phyloP scores from a whole-genome alignment of 2,329 filamentous ascomycete genomes.

The Cladosporium velox region DNA sequence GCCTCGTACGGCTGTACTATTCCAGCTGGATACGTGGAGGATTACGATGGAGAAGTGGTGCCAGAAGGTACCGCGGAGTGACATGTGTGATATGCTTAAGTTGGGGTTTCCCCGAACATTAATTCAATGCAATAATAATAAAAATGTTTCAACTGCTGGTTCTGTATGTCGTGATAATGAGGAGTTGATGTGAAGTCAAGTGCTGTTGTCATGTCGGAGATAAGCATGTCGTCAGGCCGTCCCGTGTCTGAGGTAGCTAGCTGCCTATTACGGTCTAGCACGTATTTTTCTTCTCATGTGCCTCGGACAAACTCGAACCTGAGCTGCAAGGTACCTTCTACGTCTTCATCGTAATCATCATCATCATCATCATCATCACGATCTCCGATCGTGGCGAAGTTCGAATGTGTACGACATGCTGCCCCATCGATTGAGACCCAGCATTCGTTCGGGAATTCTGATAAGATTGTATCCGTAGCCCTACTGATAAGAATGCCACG shows the following conservation, averaged over 20 bases:
- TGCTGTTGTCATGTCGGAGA: not conserved
- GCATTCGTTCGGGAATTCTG: not conserved
- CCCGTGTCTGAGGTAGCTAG: not conserved
- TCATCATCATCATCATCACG: not conserved
- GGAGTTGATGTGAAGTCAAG: not conserved
- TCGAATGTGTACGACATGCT: not conserved
- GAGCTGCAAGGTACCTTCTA: no score
- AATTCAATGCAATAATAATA: no score
- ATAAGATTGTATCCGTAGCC: not conserved
- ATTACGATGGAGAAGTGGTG: not conserved
- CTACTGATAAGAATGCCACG: not conserved
- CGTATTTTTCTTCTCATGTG: not conserved
- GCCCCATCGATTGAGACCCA: not conserved
- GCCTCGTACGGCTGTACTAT: not conserved
- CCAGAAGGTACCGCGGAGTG: not conserved
- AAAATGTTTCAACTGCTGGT: not conserved
- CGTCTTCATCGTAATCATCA: no score
- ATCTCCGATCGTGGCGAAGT: no score
- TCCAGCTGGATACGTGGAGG: not conserved
- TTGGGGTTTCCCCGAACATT: no score
- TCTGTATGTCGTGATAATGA: not conserved
- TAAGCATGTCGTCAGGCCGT: not conserved
- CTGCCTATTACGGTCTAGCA: slow-evolving; percentile 7
- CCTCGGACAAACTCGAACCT: not conserved
- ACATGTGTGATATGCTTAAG: no score